These are phyloP conservation scores for Aspergillus uvarum DNA, from an alignment of 2,329 filamentous ascomycete species.

Conservation along the genomic window DNA sequence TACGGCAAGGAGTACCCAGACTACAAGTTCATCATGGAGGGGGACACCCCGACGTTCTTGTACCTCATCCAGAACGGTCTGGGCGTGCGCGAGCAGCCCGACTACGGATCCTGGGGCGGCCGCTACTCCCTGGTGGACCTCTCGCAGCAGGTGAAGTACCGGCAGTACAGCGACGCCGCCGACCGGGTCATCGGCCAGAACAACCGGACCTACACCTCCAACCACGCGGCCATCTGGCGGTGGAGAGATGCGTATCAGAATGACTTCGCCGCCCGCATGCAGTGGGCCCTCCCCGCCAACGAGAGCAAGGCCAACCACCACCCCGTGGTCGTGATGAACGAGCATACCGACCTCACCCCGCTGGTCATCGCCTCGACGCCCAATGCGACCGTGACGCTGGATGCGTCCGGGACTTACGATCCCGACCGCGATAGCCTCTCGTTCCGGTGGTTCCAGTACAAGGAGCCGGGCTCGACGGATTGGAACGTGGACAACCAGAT, in stretches of 20 bases:
- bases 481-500: slow-evolving; percentile 19
- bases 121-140: slow-evolving; percentile 29
- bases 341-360: slow-evolving; percentile 8
- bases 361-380: slow-evolving; percentile 18
- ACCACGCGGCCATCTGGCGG: slow-evolving; percentile 53
- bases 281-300: slow-evolving; percentile 41
- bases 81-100: slow-evolving; percentile 37
- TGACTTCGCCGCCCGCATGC: slow-evolving; percentile 51
- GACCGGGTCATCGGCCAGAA: slow-evolving; percentile 37
- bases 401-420: slow-evolving; percentile 24
- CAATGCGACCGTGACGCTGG: slow-evolving; percentile 20
- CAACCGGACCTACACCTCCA: slow-evolving; percentile 33
- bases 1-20: slow-evolving; percentile 49
- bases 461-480: slow-evolving; percentile 19
- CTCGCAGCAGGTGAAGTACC: slow-evolving; percentile 9
- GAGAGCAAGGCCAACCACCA: slow-evolving; percentile 16
- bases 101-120: slow-evolving; percentile 46
- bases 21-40: slow-evolving; percentile 54
- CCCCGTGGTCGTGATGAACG: slow-evolving; percentile 13
- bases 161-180: slow-evolving; percentile 33
- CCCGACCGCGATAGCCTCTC: slow-evolving; percentile 23
- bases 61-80: slow-evolving; percentile 45
- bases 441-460: slow-evolving; percentile 27
- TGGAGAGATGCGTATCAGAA: slow-evolving; percentile 53
- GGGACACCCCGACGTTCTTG: slow-evolving; percentile 45